phyloP scores from a whole-genome alignment of 2,329 filamentous ascomycete species.

The Sarocladium brachiariae region DNA sequence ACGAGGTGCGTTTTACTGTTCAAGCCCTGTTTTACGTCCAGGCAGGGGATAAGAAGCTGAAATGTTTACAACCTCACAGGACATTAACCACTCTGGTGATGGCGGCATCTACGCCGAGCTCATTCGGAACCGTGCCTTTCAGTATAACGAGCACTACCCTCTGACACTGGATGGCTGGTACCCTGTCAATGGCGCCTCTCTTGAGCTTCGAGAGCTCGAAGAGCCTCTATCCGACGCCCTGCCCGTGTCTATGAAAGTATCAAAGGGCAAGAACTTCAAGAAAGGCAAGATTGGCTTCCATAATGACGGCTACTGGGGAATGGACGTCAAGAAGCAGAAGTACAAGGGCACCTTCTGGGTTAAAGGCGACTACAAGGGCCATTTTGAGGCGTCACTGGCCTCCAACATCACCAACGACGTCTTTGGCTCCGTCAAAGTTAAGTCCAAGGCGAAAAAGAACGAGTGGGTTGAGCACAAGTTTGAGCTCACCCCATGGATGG shows the following conservation, averaged over 20 bases:
- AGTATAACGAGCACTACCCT: constrained; percentile 38
- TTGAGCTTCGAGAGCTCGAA: constrained; percentile 39
- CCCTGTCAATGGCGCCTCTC: constrained; percentile 32
- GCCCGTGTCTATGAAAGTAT: constrained; percentile 43
- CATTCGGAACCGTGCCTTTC: constrained; percentile 64
- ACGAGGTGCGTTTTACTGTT: constrained; percentile 27
- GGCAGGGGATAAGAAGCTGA: background rate
- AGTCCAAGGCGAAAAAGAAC: constrained; percentile 30
- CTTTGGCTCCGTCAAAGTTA: constrained; percentile 40
- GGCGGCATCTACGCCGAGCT: constrained; percentile 68
- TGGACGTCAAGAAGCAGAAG: constrained; percentile 40
- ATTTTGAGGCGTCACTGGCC: constrained; percentile 39
- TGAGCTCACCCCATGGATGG: constrained; percentile 32
- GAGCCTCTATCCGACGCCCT: constrained; percentile 46
- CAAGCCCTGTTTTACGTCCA: no score
- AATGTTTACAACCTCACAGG: constrained; percentile 27
- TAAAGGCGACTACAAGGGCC: constrained; percentile 39
- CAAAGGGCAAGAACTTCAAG: constrained; percentile 23
- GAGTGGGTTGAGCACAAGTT: constrained; percentile 47
- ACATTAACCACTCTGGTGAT: constrained; percentile 63
- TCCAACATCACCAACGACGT: constrained; percentile 36
- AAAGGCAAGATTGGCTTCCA: constrained; percentile 35
- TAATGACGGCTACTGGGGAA: constrained; percentile 53
- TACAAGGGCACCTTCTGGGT: constrained; percentile 49
- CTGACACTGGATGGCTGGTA: constrained; percentile 39